Conservation (phyloP, 306 rosid genomes). For the Quillaja saponaria region DNA sequence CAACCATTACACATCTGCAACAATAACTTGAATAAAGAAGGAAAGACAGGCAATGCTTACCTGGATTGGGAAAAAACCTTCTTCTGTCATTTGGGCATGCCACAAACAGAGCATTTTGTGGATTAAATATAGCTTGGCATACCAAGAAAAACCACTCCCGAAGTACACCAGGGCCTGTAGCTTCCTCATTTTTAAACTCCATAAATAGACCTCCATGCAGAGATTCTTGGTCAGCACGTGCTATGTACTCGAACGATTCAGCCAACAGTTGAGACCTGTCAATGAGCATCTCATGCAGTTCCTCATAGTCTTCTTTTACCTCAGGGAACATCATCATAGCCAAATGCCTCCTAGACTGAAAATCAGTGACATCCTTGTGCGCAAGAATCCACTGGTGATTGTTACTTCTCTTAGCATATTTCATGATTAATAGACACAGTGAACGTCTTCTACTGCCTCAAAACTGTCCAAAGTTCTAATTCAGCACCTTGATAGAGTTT, state of each 20-base stretch:
- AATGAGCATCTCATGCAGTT: conserved; percentile 78
- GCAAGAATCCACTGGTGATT: conserved; percentile 65
- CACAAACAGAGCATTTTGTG: conserved; percentile 65
- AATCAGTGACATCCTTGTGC: conserved; percentile 55
- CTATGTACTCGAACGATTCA: conserved; percentile 70
- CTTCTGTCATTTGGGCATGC: conserved; percentile 75
- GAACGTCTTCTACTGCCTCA: conserved; percentile 41
- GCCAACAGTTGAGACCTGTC: conserved; percentile 69
- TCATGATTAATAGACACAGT: conserved; percentile 45
- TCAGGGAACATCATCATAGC: conserved; percentile 68
- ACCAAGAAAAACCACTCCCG: conserved; percentile 87
- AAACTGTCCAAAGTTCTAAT: conserved; percentile 49
- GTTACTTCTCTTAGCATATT: conserved; percentile 42
- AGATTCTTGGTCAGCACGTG: conserved; percentile 45
- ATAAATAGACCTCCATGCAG: conserved; percentile 60
- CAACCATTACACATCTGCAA: too few relatives aligned
- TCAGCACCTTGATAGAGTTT: conserved; percentile 52
- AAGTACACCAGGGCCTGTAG: conserved; percentile 86
- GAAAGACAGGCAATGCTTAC: conserved; percentile 39
- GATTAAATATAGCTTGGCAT: conserved; percentile 72
- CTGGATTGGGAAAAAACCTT: conserved; percentile 81
- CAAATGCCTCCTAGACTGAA: conserved; percentile 73
- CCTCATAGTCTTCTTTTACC: conserved; percentile 57
- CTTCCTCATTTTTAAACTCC: conserved; percentile 83
- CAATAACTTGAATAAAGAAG: too few relatives aligned